Conservation (phyloP, 2,329 filamentous ascomycete genomes). For the Fusarium coicis region DNA sequence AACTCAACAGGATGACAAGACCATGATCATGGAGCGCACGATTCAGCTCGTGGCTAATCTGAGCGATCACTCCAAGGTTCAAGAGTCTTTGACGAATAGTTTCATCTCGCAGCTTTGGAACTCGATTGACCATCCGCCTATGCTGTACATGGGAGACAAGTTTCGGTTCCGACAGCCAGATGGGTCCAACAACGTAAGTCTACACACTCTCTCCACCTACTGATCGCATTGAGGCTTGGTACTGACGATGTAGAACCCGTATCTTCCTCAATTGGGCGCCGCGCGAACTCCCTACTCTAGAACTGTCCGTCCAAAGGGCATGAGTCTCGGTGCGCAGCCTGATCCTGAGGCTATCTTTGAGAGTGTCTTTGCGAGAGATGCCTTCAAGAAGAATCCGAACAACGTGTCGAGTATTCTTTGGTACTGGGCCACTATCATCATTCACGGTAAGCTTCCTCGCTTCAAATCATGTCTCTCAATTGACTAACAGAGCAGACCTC, state of each 20-base stretch:
- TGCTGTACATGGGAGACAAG: constrained; percentile 71
- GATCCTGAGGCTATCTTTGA: constrained; percentile 74
- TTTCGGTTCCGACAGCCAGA: constrained; percentile 75
- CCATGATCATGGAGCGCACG: constrained; percentile 79
- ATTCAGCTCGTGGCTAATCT: constrained; percentile 76
- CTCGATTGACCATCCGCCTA: constrained; percentile 76
- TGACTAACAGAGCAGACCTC: constrained; percentile 58
- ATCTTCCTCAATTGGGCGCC: constrained; percentile 72
- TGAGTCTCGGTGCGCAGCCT: constrained; percentile 72
- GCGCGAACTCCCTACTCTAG: constrained; percentile 75
- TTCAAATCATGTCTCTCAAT: fast-evolving
- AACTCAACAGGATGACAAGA: constrained; percentile 76
- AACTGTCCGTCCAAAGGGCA: constrained; percentile 67
- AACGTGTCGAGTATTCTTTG: constrained; percentile 78
- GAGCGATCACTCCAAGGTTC: constrained; percentile 69
- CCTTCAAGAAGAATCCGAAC: constrained; percentile 71
- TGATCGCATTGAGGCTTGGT: background rate
- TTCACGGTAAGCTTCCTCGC: constrained; percentile 63
- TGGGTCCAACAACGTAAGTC: constrained; percentile 71
- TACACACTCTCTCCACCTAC: too few species aligned
- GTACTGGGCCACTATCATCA: constrained; percentile 79
- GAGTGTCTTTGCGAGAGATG: constrained; percentile 63
- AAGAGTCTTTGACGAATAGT: constrained; percentile 71
- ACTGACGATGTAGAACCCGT: constrained; percentile 63
- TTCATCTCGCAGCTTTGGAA: constrained; percentile 79